These are phyloP conservation scores for Colletotrichum eleusines DNA, from an alignment of 2,329 filamentous ascomycete species.

Conservation along the genomic window DNA sequence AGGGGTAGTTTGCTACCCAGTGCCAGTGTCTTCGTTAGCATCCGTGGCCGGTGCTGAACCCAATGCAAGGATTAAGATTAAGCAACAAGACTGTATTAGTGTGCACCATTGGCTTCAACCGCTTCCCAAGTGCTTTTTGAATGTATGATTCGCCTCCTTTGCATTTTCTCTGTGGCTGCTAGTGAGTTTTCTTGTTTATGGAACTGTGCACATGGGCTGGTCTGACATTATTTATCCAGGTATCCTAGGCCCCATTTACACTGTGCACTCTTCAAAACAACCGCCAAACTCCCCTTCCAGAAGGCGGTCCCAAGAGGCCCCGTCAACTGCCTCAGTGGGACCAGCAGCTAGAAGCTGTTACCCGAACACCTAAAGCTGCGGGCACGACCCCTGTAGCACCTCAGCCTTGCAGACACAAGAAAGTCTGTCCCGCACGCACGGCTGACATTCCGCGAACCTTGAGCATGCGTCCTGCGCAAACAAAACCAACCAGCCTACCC, in stretches of 20 bases:
- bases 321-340: slow-evolving; percentile 22
- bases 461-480: slow-evolving; percentile 6
- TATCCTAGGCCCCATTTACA: no score
- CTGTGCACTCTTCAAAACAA: not conserved
- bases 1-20: slow-evolving; percentile 32
- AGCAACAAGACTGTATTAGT: not conserved
- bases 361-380: not conserved
- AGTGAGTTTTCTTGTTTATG: not conserved
- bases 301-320: not conserved
- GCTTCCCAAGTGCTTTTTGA: not conserved
- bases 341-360: slow-evolving; percentile 21
- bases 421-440: slow-evolving; percentile 26
- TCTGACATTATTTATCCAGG: no score
- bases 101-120: not conserved
- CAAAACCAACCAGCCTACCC: not conserved
- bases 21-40: slow-evolving; percentile 1
- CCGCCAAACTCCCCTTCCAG: not conserved
- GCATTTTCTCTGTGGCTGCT: not conserved
- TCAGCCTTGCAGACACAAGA: slow-evolving; percentile 52
- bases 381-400: slow-evolving; percentile 20
- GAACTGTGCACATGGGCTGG: not conserved
- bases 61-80: slow-evolving; percentile 6
- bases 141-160: not conserved
- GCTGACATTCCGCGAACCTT: slow-evolving; percentile 22
- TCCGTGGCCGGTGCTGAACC: not conserved